phyloP scores from a whole-genome alignment of 257 asterid species.

The Nicotiana benthamiana region DNA sequence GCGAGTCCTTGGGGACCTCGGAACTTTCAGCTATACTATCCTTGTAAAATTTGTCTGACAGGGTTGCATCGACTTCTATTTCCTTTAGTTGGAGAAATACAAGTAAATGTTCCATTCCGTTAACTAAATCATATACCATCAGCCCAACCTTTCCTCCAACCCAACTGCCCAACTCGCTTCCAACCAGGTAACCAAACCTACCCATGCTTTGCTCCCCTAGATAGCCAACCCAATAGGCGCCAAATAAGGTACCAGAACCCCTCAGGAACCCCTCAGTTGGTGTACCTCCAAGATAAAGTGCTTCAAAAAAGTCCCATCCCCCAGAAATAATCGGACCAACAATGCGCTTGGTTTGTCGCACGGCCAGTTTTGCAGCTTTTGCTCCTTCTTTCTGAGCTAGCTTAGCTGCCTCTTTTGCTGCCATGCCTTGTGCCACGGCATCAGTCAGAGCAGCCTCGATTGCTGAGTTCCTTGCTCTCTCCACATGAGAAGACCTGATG shows the following conservation, averaged over 20 bases:
- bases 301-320: slow-evolving; percentile 97
- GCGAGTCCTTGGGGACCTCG: slow-evolving; percentile 14
- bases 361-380: slow-evolving; percentile 89
- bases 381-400: slow-evolving; percentile 79
- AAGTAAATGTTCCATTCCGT: slow-evolving; percentile 55
- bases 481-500: slow-evolving; percentile 60
- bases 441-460: slow-evolving; percentile 70
- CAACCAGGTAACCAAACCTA: slow-evolving; percentile 81
- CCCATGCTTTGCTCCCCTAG: slow-evolving; percentile 71
- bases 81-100: slow-evolving; percentile 25
- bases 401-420: slow-evolving; percentile 64
- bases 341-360: slow-evolving; percentile 60
- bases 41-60: slow-evolving; percentile 18
- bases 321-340: slow-evolving; percentile 90
- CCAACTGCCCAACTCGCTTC: slow-evolving; percentile 95
- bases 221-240: slow-evolving; percentile 65
- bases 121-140: slow-evolving; percentile 82
- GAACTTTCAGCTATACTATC: slow-evolving; percentile 22
- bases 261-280: slow-evolving; percentile 82
- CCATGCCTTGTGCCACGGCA: slow-evolving; percentile 70
- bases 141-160: slow-evolving; percentile 84
- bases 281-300: slow-evolving; percentile 81
- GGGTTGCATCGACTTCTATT: slow-evolving; percentile 20
- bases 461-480: slow-evolving; percentile 59
- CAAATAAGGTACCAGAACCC: slow-evolving; percentile 79